A percentile compares a stretch with the other conserved stretches of the same genome.
These are phyloP conservation scores for Dioszegia aurantiaca DNA, from an alignment of 768 basidiomycete genomes.

Conservation along the genomic window DNA sequence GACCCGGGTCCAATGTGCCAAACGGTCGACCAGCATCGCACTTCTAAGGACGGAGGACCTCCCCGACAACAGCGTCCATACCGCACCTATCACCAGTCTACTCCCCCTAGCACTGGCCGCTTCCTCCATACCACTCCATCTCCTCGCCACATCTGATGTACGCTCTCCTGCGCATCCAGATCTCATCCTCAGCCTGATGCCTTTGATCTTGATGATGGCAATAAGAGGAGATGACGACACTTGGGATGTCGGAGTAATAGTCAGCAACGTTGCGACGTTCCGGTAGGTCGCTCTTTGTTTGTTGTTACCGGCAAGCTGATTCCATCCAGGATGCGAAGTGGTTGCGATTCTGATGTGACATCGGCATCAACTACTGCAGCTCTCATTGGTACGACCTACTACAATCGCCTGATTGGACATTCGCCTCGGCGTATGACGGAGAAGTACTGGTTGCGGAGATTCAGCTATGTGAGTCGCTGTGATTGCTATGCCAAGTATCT, in stretches of 20 bases:
- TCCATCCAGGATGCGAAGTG: constrained; percentile 41
- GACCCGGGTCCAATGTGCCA: too few relatives aligned
- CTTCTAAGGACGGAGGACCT: too few relatives aligned
- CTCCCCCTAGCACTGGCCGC: background rate
- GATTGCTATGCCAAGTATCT: background rate
- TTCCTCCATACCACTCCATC: constrained; percentile 56
- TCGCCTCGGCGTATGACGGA: constrained; percentile 21
- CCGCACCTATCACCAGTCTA: background rate
- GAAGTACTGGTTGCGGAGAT: background rate
- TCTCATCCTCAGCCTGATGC: constrained; percentile 75
- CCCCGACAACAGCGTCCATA: too few relatives aligned
- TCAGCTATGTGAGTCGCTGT: constrained; percentile 4
- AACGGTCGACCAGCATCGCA: too few relatives aligned
- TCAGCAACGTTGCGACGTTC: constrained; percentile 81
- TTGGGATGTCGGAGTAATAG: constrained; percentile 69
- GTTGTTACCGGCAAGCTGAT: background rate
- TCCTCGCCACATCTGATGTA: background rate
- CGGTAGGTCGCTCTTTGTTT: constrained; percentile 60
- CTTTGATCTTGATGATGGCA: constrained; percentile 69
- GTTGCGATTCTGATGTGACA: constrained; percentile 88
- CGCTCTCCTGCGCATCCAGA: background rate
- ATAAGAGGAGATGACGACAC: constrained; percentile 53
- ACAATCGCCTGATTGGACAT: constrained; percentile 75
- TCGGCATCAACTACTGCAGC: constrained; percentile 70
- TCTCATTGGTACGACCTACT: constrained; percentile 69